Evolutionary conservation across 1,284 basidiomycete species (phyloP).

Genomic region (Apiotrichum porosum): DNA sequence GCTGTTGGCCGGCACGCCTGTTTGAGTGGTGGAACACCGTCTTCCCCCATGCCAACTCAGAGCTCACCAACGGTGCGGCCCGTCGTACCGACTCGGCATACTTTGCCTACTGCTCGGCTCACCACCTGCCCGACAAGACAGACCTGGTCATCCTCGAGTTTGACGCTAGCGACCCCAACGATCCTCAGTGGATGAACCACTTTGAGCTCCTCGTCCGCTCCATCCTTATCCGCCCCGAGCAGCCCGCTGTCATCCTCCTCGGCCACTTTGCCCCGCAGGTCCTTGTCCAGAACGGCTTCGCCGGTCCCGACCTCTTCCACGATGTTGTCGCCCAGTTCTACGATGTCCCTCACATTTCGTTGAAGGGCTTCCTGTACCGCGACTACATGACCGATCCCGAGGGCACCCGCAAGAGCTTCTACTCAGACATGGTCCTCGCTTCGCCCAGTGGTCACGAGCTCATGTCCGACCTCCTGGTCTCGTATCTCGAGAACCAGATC

Average conservation of each 20-base stretch:
- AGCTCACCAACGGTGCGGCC: conserved; percentile 93
- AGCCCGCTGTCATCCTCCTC: conserved; percentile 81
- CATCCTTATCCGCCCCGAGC: conserved; percentile 76
- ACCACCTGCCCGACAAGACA: conserved; percentile 84
- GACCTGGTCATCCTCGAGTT: conserved; percentile 92
- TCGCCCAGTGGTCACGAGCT: conserved; percentile 72
- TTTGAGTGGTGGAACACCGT: conserved; percentile 93
- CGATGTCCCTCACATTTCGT: conserved; percentile 77
- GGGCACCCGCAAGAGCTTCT: conserved; percentile 63
- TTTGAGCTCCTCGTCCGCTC: conserved; percentile 88
- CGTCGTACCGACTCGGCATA: conserved; percentile 82
- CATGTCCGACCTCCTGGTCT: conserved; percentile 74
- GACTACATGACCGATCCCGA: conserved; percentile 71
- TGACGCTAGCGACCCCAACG: conserved; percentile 76
- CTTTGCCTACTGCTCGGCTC: conserved; percentile 83
- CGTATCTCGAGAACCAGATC: conserved; percentile 81
- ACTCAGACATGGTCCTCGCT: conserved; percentile 72
- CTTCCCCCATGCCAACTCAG: conserved; percentile 89
- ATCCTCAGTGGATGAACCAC: conserved; percentile 65
- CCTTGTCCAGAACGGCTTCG: conserved; percentile 69
- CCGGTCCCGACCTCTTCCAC: conserved; percentile 82
- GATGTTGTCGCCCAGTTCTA: conserved; percentile 87
- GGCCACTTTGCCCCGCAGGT: conserved; percentile 86
- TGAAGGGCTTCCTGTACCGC: conserved; percentile 74
- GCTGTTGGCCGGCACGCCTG: conserved; percentile 85